Conservation (phyloP, 495 filamentous ascomycete species). For the Tetracladium setigerum region DNA sequence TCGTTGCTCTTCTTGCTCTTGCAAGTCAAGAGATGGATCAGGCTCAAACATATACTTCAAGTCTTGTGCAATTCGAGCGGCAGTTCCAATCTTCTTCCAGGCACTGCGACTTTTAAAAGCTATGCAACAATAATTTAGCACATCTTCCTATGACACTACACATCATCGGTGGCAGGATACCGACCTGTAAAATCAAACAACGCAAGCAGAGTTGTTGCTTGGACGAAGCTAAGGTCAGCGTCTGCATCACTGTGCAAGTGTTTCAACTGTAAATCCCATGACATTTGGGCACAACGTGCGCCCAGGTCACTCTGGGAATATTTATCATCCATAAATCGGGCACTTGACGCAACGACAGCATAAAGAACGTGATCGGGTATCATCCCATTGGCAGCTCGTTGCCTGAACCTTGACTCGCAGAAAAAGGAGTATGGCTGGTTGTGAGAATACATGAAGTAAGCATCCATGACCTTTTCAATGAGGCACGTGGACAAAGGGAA, state of each 20-base stretch:
- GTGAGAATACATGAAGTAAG: constrained; percentile 23
- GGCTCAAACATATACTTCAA: constrained; percentile 23
- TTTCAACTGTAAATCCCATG: constrained; percentile 20
- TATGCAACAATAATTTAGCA: too few relatives aligned
- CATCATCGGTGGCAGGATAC: too few relatives aligned
- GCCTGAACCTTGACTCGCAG: constrained; percentile 20
- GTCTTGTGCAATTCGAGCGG: constrained; percentile 26
- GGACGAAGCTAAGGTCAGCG: constrained; percentile 20
- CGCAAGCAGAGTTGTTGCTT: constrained; percentile 23
- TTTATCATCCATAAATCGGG: constrained; percentile 19
- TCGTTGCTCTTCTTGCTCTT: constrained; percentile 24
- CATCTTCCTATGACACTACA: constrained; percentile 18
- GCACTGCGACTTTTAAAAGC: too few relatives aligned
- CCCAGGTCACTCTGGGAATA: constrained; percentile 24
- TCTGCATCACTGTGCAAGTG: too few relatives aligned
- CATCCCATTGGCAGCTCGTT: constrained; percentile 9
- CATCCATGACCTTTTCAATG: too few relatives aligned
- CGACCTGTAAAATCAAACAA: constrained; percentile 20
- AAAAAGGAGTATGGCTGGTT: constrained; percentile 26
- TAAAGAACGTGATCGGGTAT: constrained; percentile 20
- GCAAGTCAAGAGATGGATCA: constrained; percentile 8
- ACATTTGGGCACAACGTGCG: constrained; percentile 21
- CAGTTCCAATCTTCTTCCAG: constrained; percentile 27
- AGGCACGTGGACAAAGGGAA: too few relatives aligned
- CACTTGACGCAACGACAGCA: constrained; percentile 19